Evolutionary conservation across 139 green algal species (phyloP), one percentile per base, ranked within the genome.

Genomic region (Coelastrella sp.): DNA sequence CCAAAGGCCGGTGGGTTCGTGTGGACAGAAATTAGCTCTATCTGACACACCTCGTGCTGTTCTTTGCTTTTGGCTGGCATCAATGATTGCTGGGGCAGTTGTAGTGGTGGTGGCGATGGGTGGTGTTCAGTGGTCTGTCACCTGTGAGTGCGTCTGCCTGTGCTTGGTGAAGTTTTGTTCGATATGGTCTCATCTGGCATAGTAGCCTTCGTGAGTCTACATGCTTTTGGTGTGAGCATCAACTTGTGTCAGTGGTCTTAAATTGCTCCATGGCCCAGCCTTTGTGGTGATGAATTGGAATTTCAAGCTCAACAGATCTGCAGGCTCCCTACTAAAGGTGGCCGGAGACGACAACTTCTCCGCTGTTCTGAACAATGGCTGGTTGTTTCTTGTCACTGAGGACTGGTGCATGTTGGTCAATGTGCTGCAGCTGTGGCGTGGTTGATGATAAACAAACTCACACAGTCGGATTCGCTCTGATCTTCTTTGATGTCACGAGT

Each of bases 251-350:
- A 62, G 15, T 37, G 32, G 51, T 71, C 74, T 45, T n/a, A 48
- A 60, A 34, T n/a, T 60, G 19, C 15, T 13, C 45, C 23, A 1
- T 74, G 35, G 2, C n/a, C 37, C 21, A 34, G 40, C 13, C 67
- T 84, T 88, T 64, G 83, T 94, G 75, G 89, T 89, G 93, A 96
- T 84, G 64, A 90, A 79, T 67, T 64, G 77, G 84, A 91, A 90
- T 84, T 87, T 92, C 93, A 96, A 96, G 94, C 93, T 96, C 93
- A 96, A 96, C 93, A 96, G 93, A 93, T 87, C 87, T 88, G 78
- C 80, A 82, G 67, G 53, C 68, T 32, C 23, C 50, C 25, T 6
- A 32, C 37, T 21, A 43, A 4, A 30, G 75, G 23, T n/a, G 82
- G 53, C n/a, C 84, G 78, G 23, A 85, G 87, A 87, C 71, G 81